A percentile compares a stretch with the other conserved stretches of the same genome.
These are phyloP conservation scores for Backusella westeae DNA, from an alignment of 192 early-diverging fungal species.

Conservation along the genomic window DNA sequence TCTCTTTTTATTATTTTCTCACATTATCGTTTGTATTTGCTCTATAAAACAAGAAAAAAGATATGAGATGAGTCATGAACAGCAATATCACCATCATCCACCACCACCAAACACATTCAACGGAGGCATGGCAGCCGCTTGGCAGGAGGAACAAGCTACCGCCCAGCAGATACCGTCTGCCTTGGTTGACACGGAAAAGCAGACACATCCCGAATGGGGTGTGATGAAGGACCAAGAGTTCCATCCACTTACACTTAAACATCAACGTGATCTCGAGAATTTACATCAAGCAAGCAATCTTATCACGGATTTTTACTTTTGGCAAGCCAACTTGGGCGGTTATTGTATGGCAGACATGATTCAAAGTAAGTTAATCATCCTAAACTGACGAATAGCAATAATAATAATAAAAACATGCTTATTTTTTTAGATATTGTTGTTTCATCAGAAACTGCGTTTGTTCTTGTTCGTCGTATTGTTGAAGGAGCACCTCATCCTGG, in stretches of 20 bases:
- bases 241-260: conserved; percentile 34
- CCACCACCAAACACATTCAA: conserved; percentile 1
- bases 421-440: conserved; percentile 24
- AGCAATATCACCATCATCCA: not conserved
- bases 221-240: conserved; percentile 38
- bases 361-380: conserved; percentile 27
- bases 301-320: conserved; percentile 35
- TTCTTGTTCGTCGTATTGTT: conserved; percentile 29
- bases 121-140: not conserved
- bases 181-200: conserved; percentile 10
- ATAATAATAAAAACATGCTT: not conserved
- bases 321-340: conserved; percentile 36
- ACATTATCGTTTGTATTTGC: not conserved
- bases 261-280: conserved; percentile 42
- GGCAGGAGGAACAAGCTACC: not conserved
- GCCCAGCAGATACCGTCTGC: not conserved
- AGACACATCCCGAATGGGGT: conserved; percentile 33
- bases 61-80: conserved; percentile 8
- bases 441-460: conserved; percentile 24
- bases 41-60: not conserved
- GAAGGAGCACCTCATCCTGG: conserved; percentile 37
- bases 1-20: not conserved
- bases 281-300: conserved; percentile 17
- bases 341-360: conserved; percentile 40
- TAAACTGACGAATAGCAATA: not conserved